phyloP scores from a whole-genome alignment of 768 basidiomycete genomes.

The Daedaleopsis nitida region DNA sequence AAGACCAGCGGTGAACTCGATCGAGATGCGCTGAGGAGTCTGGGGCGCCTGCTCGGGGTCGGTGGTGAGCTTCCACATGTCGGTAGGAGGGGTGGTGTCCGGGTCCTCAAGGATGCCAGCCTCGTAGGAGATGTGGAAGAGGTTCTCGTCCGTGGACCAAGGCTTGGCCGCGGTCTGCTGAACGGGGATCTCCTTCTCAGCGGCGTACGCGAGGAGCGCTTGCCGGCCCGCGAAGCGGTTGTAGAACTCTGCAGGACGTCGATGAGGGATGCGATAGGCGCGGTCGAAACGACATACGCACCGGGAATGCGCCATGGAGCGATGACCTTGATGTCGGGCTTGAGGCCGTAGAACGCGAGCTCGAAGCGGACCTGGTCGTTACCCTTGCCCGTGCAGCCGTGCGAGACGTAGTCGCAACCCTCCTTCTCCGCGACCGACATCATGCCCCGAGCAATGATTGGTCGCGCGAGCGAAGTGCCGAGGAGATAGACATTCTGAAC shows the following conservation, averaged over 20 bases:
- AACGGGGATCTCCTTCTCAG: constrained; percentile 87
- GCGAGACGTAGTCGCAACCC: constrained; percentile 96
- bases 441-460: constrained; percentile 99
- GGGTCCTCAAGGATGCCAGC: constrained; percentile 99
- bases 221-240: constrained; percentile 95
- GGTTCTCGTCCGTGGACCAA: constrained; percentile 99
- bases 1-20: constrained; percentile 87
- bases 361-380: constrained; percentile 99
- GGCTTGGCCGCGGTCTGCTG: constrained; percentile 95
- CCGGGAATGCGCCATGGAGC: constrained; percentile 98
- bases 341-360: constrained; percentile 97
- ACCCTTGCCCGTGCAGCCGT: constrained; percentile 99
- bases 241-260: constrained; percentile 74
- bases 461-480: constrained; percentile 96
- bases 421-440: constrained; percentile 88
- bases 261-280: not conserved
- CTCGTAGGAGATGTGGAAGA: constrained; percentile 99
- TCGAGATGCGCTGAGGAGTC: constrained; percentile 74
- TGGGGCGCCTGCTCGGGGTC: constrained; percentile 81
- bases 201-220: constrained; percentile 89
- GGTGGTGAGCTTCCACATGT: constrained; percentile 99
- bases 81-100: constrained; percentile 86
- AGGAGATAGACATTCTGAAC: constrained; percentile 90
- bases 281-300: constrained; percentile 33
- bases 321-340: constrained; percentile 98